These are phyloP conservation scores for Colletotrichum theobromicola DNA, from an alignment of 2,329 filamentous ascomycete species.

Conservation along the genomic window DNA sequence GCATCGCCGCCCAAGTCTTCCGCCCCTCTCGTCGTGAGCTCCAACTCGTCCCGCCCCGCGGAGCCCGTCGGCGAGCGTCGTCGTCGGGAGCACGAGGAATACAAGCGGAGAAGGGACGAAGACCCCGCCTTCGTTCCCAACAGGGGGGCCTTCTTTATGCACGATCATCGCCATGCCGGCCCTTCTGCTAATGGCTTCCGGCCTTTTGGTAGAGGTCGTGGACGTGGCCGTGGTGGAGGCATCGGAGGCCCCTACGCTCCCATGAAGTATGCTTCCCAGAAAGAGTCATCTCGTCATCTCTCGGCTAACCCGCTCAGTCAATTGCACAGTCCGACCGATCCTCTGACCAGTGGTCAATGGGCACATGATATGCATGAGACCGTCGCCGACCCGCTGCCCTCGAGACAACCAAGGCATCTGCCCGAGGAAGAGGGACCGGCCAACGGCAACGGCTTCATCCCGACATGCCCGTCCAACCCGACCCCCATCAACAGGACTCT, in stretches of 20 bases:
- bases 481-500: constrained; percentile 76
- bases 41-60: constrained; percentile 52
- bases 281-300: constrained; percentile 1
- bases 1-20: constrained; percentile 44
- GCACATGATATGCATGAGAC: constrained; percentile 92
- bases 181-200: constrained; percentile 79
- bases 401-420: constrained; percentile 47
- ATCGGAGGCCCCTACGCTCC: constrained; percentile 64
- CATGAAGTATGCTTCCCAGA: constrained; percentile 60
- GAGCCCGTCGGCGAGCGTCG: constrained; percentile 72
- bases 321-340: constrained; percentile 57
- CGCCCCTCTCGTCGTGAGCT: constrained; percentile 61
- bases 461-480: constrained; percentile 62
- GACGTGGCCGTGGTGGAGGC: constrained; percentile 59
- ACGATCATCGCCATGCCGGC: constrained; percentile 86
- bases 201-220: constrained; percentile 71
- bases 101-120: constrained; percentile 84
- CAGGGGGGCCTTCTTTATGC: constrained; percentile 94
- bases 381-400: constrained; percentile 51
- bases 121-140: constrained; percentile 95
- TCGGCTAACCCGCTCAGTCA: constrained; percentile 33
- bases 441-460: constrained; percentile 61
- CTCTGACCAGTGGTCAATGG: constrained; percentile 79
- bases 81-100: constrained; percentile 88
- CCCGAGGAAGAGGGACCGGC: constrained; percentile 53